Conservation (phyloP, 78 protist genomes). For the Dictyostelium brefeldianum region DNA sequence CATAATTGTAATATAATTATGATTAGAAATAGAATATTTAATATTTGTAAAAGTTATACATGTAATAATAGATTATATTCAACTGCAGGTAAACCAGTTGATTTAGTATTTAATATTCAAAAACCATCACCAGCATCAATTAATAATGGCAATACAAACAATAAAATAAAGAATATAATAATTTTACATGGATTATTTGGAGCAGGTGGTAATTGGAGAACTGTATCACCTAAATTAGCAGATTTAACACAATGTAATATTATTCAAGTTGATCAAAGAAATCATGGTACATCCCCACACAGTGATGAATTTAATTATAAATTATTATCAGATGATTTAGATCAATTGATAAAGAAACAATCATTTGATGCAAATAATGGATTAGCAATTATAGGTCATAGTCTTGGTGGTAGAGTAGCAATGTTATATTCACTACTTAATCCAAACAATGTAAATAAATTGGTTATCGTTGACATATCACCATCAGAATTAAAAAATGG, state of each 20-base stretch:
- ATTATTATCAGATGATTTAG: conserved; percentile 39
- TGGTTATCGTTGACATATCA: conserved; percentile 54
- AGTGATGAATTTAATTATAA: conserved; percentile 16
- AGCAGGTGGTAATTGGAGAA: conserved; percentile 49
- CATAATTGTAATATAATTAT: neutral
- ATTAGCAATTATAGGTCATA: conserved; percentile 43
- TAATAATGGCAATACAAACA: neutral
- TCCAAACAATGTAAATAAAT: conserved; percentile 26
- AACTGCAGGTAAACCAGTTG: neutral
- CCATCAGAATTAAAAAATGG: conserved; percentile 7
- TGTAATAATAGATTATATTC: neutral
- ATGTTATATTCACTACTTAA: conserved; percentile 43
- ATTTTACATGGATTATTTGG: conserved; percentile 70
- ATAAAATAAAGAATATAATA: conserved; percentile 16
- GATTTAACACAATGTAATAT: conserved; percentile 40
- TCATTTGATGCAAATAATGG: neutral
- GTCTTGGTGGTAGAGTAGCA: conserved; percentile 77
- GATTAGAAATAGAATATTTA: neutral
- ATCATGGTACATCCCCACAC: conserved; percentile 65
- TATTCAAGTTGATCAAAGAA: conserved; percentile 73
- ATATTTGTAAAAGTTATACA: neutral
- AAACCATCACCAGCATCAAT: neutral
- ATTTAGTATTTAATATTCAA: neutral
- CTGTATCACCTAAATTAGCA: conserved; percentile 42
- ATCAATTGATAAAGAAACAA: conserved; percentile 5